phyloP scores from a whole-genome alignment of 1,284 basidiomycete species.

The Cryptococcus depauperatus region DNA sequence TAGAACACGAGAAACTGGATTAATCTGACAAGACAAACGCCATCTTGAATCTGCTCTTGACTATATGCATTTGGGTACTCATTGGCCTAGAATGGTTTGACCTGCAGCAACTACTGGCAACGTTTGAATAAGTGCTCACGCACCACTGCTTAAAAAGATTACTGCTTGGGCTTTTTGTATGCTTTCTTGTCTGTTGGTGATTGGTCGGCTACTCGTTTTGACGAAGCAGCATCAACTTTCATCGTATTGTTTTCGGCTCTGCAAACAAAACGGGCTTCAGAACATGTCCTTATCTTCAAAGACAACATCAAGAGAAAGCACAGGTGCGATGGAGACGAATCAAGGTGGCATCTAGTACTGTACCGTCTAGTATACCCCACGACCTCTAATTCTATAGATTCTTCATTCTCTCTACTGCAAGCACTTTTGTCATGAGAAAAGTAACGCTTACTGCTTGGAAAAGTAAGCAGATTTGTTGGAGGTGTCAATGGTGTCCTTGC shows the following conservation, averaged over 20 bases:
- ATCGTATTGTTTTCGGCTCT: constrained; percentile 6
- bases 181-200: neutral
- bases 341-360: constrained; percentile 4
- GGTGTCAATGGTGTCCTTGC: constrained; percentile 38
- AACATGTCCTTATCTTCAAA: neutral
- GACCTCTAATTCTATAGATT: neutral
- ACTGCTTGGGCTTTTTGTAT: constrained; percentile 4
- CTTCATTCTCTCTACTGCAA: neutral
- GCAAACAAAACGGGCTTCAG: neutral
- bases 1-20: constrained; percentile 33
- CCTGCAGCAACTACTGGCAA: too few species aligned
- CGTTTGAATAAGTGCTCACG: neutral
- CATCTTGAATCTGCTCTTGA: too few species aligned
- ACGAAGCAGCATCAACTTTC: constrained; percentile 2
- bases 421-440: neutral
- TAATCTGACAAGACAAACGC: too few species aligned
- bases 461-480: constrained; percentile 67
- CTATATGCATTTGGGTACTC: neutral
- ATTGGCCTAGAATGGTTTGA: too few species aligned
- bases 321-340: neutral
- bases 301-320: neutral
- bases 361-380: constrained; percentile 3
- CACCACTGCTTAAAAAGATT: neutral
- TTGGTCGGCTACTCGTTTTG: neutral
- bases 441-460: constrained; percentile 38